Base-by-base conservation (phyloP, 2,329 filamentous ascomycete genomes). In the Penicillium nordicum region DNA sequence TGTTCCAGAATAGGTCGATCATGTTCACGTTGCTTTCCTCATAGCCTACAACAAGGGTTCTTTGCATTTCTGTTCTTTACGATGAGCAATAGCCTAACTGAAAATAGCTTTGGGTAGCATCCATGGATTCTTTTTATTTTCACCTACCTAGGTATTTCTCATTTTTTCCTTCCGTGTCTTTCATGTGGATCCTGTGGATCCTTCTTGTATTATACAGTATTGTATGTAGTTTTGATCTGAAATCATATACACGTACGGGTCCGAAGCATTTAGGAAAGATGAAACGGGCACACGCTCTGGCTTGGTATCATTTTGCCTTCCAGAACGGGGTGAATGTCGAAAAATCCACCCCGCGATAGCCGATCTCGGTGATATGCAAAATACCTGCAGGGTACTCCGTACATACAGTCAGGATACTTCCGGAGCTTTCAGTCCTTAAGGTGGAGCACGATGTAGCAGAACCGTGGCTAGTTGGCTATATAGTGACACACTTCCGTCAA, bases 401-500 rank as follows among this genome's bases (percentile, higher is more conserved):
- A 43, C 38, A 14, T 25, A 49, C 12, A 32, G 10, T 45, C 43
- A 36, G 38, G 34, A 44, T 44, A 53, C 51, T 46, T 61, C 53
- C 53, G 57, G 57, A 58, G 43, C 38, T 48, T 53, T 44, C 18
- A 40, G 45, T 50, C 42, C 50, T n/a, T n/a, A n/a, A 38, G 23
- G 57, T 61, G 57, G 57, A 55, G 47, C 55, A 38, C 38, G 51
- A 50, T 43, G 46, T 29, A 11, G 32, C 47, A 46, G 41, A 52
- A 52, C 53, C 53, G 48, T 52, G 53, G 47, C 27, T 52, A 50
- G 41, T 44, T 50, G 53, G 38, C 32, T 62, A 63, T 58, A 62
- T 61, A 62, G 58, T 32, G 45, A 53, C 54, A 30, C 58, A 52
- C 50, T 50, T 57, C 58, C 37, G 53, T 48, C 42, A 38, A 46